Evolutionary conservation across 208 protist genomes (phyloP).

Genomic region (Trichomonas gallinae): DNA sequence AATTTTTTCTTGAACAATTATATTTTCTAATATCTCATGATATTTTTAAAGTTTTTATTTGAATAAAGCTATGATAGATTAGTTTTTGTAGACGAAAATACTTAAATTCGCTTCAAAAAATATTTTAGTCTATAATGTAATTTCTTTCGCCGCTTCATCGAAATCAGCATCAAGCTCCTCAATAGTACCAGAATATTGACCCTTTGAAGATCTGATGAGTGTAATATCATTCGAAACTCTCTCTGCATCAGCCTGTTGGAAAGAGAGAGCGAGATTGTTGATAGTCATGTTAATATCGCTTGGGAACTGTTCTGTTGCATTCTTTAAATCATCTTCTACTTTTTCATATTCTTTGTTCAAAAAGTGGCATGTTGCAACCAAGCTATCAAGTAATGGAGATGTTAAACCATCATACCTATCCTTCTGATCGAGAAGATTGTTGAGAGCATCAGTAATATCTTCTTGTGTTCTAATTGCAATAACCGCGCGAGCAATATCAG

Average conservation of each 20-base stretch:
- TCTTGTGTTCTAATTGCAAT: neutral
- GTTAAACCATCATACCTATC: neutral
- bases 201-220: neutral
- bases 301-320: neutral
- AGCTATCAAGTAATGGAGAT: neutral
- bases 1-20: too few species aligned
- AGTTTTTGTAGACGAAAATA: too few species aligned
- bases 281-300: neutral
- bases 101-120: too few species aligned
- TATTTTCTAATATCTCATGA: too few species aligned
- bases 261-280: neutral
- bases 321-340: neutral
- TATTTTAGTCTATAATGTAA: neutral
- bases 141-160: neutral
- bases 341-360: neutral
- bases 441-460: neutral
- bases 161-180: neutral
- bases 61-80: too few species aligned
- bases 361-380: neutral
- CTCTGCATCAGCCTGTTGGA: neutral
- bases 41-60: too few species aligned
- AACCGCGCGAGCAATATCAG: neutral
- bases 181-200: neutral
- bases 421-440: neutral
- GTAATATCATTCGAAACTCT: neutral